Evolutionary conservation across 163 green algal genomes (phyloP), one percentile per base, ranked within the genome.

Genomic region (Scenedesmus sp.): DNA sequence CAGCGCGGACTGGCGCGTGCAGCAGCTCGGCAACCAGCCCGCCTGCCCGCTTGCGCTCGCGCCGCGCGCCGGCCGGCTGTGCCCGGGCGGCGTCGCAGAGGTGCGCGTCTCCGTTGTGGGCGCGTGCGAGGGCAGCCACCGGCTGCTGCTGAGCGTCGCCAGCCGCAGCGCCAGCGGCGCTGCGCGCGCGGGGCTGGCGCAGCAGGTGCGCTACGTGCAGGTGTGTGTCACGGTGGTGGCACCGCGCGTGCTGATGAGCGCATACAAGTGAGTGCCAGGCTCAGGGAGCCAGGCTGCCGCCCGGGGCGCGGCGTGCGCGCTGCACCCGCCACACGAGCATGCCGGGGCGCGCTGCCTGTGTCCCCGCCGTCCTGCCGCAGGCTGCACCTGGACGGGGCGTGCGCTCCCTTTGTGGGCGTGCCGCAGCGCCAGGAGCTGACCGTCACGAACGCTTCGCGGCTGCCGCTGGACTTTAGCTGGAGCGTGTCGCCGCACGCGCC

Each of bases 171-270:
- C 36, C 72, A 63, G 57, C 70, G 31, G 72, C 24, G 57, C 63
- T 78, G 45, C 64, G 10, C 79, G 75, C 63, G 54, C 84, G 29
- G 60, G 83, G 1, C 75, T 78, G 57, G 42, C 85, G 69, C 65
- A 33, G 7, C 48, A 75, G 75, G 31, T 26, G 39, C 48, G 58
- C 5, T 87, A 79, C 64, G 53, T 87, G 11, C 70, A 89, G 69
- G 72, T 83, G 9, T 78, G 89, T 28, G 87, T 88, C 42, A 71
- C 77, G 3, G 83, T 89, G 29, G 81, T 86, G 20, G 87, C 69
- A 34, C 82, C 82, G 20, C 33, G 33, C 15, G 70, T 78, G 26
- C 75, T 80, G 11, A 29, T 92, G n/a, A 80, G 63, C 50, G 50
- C 33, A n/a, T 74, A 62, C 66, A 89, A 69, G 70, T 76, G 50